phyloP scores from a whole-genome alignment of 306 rosid genomes.

The Acacia confusa region DNA sequence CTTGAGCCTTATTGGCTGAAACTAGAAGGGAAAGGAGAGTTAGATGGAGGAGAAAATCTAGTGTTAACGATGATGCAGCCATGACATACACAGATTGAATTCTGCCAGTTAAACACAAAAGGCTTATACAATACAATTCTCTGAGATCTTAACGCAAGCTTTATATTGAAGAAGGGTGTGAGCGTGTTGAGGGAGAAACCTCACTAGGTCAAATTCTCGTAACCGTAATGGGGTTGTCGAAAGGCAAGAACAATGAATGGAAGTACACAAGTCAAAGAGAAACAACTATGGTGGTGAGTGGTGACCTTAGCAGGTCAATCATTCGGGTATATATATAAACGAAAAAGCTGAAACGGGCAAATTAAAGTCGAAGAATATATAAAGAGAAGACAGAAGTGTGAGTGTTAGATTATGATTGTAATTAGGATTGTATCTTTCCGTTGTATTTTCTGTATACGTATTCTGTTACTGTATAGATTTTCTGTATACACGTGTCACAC shows the following conservation, averaged over 20 bases:
- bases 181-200: background rate
- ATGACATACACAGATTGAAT: constrained; percentile 14
- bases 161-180: background rate
- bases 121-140: background rate
- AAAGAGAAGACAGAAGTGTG: background rate
- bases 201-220: constrained; percentile 6
- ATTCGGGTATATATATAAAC: background rate
- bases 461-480: too few relatives aligned
- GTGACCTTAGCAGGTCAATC: background rate
- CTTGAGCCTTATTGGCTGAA: constrained; percentile 6
- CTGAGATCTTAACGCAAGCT: background rate
- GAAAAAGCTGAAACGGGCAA: background rate
- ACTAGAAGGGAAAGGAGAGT: constrained; percentile 3
- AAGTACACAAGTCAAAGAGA: background rate
- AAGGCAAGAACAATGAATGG: constrained; percentile 15
- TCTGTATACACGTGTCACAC: too few relatives aligned
- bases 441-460: too few relatives aligned
- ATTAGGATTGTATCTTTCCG: too few relatives aligned
- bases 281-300: background rate
- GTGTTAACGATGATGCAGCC: constrained; percentile 31
- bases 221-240: background rate
- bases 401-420: too few relatives aligned
- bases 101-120: background rate
- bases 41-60: constrained; percentile 32
- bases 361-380: background rate